A percentile compares a stretch with the other conserved stretches of the same genome.
phyloP scores from a whole-genome alignment of 495 filamentous ascomycete genomes.

The Penicillium tannophilum region DNA sequence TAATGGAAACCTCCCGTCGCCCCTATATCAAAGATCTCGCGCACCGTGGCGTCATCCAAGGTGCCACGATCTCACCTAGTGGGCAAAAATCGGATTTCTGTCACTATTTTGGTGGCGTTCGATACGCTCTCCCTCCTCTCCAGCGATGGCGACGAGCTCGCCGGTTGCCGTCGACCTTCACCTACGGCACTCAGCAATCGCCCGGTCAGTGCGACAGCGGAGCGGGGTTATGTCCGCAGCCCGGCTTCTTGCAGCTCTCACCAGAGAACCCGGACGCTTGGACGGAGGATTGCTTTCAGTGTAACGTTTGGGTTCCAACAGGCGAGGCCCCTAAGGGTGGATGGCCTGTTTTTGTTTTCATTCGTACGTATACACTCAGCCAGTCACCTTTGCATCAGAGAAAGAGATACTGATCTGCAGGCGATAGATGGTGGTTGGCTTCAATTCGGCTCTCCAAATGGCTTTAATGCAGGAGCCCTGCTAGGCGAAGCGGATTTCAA shows the following conservation, averaged over 20 bases:
- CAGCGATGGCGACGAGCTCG: conserved; percentile 42
- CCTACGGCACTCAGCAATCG: conserved; percentile 36
- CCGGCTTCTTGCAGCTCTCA: conserved; percentile 28
- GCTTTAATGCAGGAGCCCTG: conserved; percentile 50
- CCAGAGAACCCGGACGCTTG: conserved; percentile 23
- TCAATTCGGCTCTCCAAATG: conserved; percentile 56
- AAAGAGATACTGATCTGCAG: conserved; percentile 4
- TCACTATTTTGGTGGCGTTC: conserved; percentile 48
- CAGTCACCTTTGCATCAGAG: neutral
- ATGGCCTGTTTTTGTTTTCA: conserved; percentile 49
- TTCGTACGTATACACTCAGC: conserved; percentile 34
- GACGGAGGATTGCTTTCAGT: conserved; percentile 49
- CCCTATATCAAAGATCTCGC: conserved; percentile 33
- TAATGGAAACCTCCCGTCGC: conserved; percentile 34
- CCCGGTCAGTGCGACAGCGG: conserved; percentile 32
- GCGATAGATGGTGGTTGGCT: conserved; percentile 57
- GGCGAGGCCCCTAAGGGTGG: conserved; percentile 38
- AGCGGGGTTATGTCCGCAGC: conserved; percentile 43
- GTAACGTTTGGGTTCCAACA: conserved; percentile 44
- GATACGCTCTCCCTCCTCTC: conserved; percentile 41
- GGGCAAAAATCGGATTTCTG: conserved; percentile 27
- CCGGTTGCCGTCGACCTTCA: conserved; percentile 32
- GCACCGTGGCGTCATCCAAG: conserved; percentile 39
- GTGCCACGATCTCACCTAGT: conserved; percentile 32
- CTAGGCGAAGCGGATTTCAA: conserved; percentile 48